Base-by-base conservation (phyloP, 257 asterid species). In the Solanum clarkiae region DNA sequence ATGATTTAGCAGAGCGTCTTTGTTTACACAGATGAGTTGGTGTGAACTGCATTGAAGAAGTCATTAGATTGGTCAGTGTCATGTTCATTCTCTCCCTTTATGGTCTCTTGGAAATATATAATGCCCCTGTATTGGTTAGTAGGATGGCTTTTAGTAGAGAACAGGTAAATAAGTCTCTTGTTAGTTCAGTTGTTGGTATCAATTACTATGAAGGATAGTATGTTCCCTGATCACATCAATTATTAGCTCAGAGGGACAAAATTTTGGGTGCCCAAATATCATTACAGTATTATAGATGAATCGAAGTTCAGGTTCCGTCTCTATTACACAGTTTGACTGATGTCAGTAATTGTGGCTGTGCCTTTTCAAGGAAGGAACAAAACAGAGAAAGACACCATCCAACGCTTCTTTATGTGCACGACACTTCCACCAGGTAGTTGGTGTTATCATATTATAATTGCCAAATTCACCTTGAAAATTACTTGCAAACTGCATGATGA, bases 1-100 rank as follows among this genome's bases (percentile, higher is more conserved):
- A 89, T 66, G 86, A 89, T 63, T 79, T 85, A 57, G 86, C 87
- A 1, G 80, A 85, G 80, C 85, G 84, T 42, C 85, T 80, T 62
- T 77, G 81, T 53, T 51, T 74, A 62, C 79, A 85, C 69, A 24
- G 87, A 84, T 65, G 84, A 88, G n/a, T 83, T 54, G 7, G 55
- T 85, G 56, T 26, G 60, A 32, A 44, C 29, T 63, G 69, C 65
- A 44, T 80, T 22, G 49, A 71, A 69, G 84, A 83, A 83, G 57
- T 55, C 36, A 4, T 32, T 87, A 70, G 82, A 44, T 71, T n/a
- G 36, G 80, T 15, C 65, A 26, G 16, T 53, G 47, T 85, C 86
- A 57, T 47, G 44, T 15, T 45, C 66, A 70, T 57, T 22, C 44
- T 80, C 18, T 18, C 36, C 26, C 22, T 24, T 40, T 74, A 40